A percentile compares a stretch with the other conserved stretches of the same genome.
Evolutionary conservation across 208 protist species (phyloP).

Genomic region (Acanthamoeba royreba): DNA sequence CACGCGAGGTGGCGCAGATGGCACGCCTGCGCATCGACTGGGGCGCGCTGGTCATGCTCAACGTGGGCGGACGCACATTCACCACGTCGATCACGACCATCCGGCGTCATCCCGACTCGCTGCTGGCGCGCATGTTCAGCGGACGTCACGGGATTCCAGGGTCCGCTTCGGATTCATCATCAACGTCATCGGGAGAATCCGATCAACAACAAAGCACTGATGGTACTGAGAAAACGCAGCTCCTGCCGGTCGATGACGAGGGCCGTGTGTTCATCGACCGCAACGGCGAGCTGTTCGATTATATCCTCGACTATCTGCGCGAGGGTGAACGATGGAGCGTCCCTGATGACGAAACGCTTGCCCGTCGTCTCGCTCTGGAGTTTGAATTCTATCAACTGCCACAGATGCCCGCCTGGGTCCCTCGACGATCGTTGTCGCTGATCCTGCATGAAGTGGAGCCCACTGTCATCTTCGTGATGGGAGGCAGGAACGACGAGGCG

Average conservation of each 20-base stretch:
- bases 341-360: background rate
- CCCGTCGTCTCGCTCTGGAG: background rate
- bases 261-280: constrained; percentile 2
- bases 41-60: background rate
- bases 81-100: constrained; percentile 26
- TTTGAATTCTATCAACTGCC: background rate
- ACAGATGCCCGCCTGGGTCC: background rate
- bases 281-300: background rate
- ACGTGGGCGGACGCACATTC: constrained; percentile 16
- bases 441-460: background rate
- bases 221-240: too few relatives aligned
- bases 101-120: background rate
- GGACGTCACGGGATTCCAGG: background rate
- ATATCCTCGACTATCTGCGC: constrained; percentile 18
- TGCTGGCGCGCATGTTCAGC: constrained; percentile 43
- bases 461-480: background rate
- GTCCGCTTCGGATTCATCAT: too few relatives aligned
- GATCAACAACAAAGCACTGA: too few relatives aligned
- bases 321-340: background rate
- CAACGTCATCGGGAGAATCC: too few relatives aligned
- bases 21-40: background rate
- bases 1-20: background rate
- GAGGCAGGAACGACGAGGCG: background rate
- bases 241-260: background rate
- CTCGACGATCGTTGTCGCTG: background rate